Conservation (phyloP, 805 yeast genomes). For the Maudiozyma serrabonitensis region DNA sequence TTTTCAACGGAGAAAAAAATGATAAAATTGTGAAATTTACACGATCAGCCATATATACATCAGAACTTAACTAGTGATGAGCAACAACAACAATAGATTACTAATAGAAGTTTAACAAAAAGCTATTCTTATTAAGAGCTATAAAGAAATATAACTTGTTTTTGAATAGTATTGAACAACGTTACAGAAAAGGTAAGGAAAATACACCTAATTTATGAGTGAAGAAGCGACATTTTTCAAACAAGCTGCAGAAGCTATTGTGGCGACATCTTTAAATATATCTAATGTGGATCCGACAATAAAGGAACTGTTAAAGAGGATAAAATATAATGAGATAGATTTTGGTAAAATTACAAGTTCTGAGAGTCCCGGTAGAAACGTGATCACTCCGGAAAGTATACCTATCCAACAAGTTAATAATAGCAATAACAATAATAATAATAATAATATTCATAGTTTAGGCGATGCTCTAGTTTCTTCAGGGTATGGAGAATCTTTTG, state of each 20-base stretch:
- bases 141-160: no score
- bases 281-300: conserved; percentile 24
- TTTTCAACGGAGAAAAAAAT: not conserved
- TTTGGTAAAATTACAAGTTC: not conserved
- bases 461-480: not conserved
- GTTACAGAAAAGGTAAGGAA: no score
- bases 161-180: no score
- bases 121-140: no score
- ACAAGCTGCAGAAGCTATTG: conserved; percentile 28
- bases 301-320: conserved; percentile 20
- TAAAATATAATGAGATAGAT: conserved; percentile 10
- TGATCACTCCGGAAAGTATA: not conserved
- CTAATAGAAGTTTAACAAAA: no score
- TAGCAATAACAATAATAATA: not conserved
- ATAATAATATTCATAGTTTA: not conserved
- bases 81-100: not conserved
- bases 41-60: not conserved
- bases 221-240: conserved; percentile 23
- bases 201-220: conserved; percentile 9
- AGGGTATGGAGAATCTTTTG: not conserved
- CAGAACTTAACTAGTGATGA: not conserved
- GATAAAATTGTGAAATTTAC: not conserved
- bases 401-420: not conserved
- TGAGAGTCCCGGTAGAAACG: not conserved
- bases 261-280: conserved; percentile 20